Evolutionary conservation across 805 yeast genomes (phyloP), one percentile per base, ranked within the genome.

Genomic region (Jamesozyma piceae): DNA sequence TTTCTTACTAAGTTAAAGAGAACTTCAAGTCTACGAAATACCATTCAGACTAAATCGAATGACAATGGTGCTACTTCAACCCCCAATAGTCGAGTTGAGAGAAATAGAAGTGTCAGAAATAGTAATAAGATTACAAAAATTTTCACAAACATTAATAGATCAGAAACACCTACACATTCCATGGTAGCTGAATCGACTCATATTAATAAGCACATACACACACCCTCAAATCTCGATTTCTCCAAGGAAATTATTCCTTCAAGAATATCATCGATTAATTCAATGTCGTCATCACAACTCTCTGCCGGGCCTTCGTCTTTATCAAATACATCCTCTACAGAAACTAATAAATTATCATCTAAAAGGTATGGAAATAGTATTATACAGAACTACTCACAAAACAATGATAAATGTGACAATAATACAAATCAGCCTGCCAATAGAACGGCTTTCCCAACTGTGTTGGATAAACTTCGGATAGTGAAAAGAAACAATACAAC

Each of bases 391-490:
- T 11, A 24, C 28, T 35, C 19, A 4, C 19, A 31, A 28, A 39
- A 26, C 3, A 35, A 34, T 39, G 26, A 21, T 20, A 8, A 18
- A 27, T 21, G 42, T 2, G 36, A 43, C 19, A 51, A 48, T 43
- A 47, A 44, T 26, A 46, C 35, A 4, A 27, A 22, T 2, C 15
- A 21, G 3, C 20, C 26, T 2, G 29, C 22, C 20, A n/a, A 13
- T 18, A 37, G 35, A 18, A 44, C 37, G 29, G 39, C 42, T 24
- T 49, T 55, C 19, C 62, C 63, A 6, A 43, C 43, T 4, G 53
- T 60, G 3, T 47, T 57, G 20, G 55, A 55, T 18, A 53, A 50
- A 35, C 39, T 58, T 26, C 47, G 50, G 38, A 48, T 57, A 4
- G 44, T 45, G 4, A 58, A 49, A 40, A 44, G 61, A 38, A 51